phyloP scores from a whole-genome alignment of 441 rosid species.

The Arabidopsis hybrid region DNA sequence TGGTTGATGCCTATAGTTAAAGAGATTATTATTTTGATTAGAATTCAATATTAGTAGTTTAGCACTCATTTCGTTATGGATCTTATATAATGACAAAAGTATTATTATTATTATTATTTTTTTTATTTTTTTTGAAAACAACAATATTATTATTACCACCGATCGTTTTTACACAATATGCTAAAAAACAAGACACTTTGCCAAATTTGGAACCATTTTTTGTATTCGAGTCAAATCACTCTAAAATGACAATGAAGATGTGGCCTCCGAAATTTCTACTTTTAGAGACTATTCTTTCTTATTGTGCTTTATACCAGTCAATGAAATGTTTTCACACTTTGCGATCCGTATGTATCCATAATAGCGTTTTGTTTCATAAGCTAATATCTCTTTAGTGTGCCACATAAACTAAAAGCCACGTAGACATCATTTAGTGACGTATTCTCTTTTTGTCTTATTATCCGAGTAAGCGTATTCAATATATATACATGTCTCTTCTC shows the following conservation, averaged over 20 bases:
- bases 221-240: neutral
- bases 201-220: neutral
- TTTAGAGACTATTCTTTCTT: neutral
- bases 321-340: slow-evolving; percentile 23
- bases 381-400: slow-evolving; percentile 2
- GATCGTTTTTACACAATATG: neutral
- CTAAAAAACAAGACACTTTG: neutral
- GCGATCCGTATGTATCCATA: slow-evolving; percentile 16
- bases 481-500: slow-evolving; percentile 21
- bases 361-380: neutral
- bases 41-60: neutral
- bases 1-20: neutral
- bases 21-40: neutral
- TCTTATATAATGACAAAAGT: neutral
- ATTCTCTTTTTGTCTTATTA: too few species aligned
- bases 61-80: neutral
- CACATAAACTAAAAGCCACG: slow-evolving; percentile 36
- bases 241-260: neutral
- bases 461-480: neutral
- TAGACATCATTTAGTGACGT: slow-evolving; percentile 5
- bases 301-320: neutral
- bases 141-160: neutral
- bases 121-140: neutral
- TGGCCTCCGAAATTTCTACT: neutral
- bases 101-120: too few species aligned